Evolutionary conservation across 257 asterid genomes (phyloP).

Genomic region (Avicennia marina): DNA sequence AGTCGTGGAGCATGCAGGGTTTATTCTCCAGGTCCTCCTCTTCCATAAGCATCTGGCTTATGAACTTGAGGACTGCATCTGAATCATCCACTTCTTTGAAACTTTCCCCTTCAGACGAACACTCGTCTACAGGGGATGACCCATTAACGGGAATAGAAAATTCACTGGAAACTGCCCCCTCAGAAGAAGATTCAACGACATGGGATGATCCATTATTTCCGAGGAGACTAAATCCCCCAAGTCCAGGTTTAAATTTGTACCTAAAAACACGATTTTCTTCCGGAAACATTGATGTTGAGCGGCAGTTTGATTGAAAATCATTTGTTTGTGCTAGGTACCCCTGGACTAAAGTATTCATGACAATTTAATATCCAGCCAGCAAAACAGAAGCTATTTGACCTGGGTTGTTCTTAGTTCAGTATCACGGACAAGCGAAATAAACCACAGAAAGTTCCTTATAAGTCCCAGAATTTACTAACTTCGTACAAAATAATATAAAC

Average conservation of each 20-base stretch:
- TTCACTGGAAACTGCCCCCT: conserved; percentile 1
- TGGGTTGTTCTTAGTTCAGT: not conserved
- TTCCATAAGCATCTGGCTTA: conserved; percentile 67
- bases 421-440: not conserved
- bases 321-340: conserved; percentile 18
- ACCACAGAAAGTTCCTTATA: not conserved
- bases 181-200: conserved; percentile 3
- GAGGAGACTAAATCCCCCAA: not conserved
- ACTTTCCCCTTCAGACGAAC: conserved; percentile 28
- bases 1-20: conserved; percentile 68
- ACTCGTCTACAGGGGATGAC: conserved; percentile 7
- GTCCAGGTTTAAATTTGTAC: not conserved
- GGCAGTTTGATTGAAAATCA: conserved; percentile 23
- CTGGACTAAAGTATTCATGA: conserved; percentile 30
- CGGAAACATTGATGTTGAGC: conserved; percentile 11
- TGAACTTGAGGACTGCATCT: conserved; percentile 47
- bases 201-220: conserved; percentile 1
- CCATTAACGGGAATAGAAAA: conserved; percentile 7
- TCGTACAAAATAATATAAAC: not conserved
- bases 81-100: conserved; percentile 36
- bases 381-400: not conserved
- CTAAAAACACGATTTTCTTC: conserved; percentile 21
- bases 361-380: not conserved
- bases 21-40: conserved; percentile 60
- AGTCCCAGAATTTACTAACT: not conserved